Evolutionary conservation across 306 rosid genomes (phyloP), one percentile per base, ranked within the genome.

Genomic region (Lagenaria siceraria): DNA sequence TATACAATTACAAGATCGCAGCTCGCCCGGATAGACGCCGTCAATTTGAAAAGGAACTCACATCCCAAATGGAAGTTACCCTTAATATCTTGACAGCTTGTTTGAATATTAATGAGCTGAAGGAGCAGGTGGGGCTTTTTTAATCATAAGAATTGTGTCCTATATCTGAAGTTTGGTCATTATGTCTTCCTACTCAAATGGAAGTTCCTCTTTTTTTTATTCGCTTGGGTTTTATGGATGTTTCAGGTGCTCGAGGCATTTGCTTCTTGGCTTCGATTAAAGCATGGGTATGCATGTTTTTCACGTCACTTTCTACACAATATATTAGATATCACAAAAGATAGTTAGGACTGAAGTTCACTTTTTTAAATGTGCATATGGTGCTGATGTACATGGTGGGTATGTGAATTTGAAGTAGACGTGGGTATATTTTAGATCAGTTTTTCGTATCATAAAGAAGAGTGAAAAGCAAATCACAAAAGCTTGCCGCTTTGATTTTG

Each of bases 11-110:
- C 81, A 96, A 92, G 87, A 96, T 96, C 78, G 99, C 99, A 68
- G 99, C 97, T 82, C 98, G 99, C 22, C 99, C 94, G 0, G 99
- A 96, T 84, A 87, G 99, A 84, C 96, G 98, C 52, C 97, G 98
- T 15, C 99, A 92, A 83, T 96, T 96, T 78, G 99, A 90, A 83
- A 92, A 90, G 77, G 99, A 96, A 89, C 98, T 96, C 68, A 92
- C 91, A 78, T 88, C 94, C 74, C 98, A 90, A 86, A 90, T 96
- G 81, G 97, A 96, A 84, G 89, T 89, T 79, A 91, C 98, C 83
- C 91, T 96, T 77, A 91, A 81, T 85, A 92, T 92, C 65, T 87
- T 96, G 88, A 90, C 96, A 54, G 98, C 94, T 76, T 96, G 99
- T 84, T 87, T 96, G 85, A 82, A 80, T 88, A 87, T 96, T 79